phyloP scores from a whole-genome alignment of 352 stramenopile genomes.

The Discostella stelligera region DNA sequence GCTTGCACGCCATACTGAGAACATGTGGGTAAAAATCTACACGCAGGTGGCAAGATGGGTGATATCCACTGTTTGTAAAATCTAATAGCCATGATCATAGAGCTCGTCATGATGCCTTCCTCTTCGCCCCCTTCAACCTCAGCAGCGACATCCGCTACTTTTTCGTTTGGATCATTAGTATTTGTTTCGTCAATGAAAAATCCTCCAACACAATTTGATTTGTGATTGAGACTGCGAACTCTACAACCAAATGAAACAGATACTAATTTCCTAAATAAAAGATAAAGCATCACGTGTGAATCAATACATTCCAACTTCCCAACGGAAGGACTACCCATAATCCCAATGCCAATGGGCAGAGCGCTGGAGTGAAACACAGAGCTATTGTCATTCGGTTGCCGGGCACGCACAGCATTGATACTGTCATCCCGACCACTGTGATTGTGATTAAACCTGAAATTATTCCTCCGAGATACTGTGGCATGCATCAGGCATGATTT shows the following conservation, averaged over 20 bases:
- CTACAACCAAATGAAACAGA: conserved; percentile 19
- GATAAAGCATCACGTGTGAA: conserved; percentile 22
- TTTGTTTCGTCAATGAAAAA: conserved; percentile 19
- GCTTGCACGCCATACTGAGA: conserved; percentile 84
- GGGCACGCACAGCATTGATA: not conserved
- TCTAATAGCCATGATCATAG: conserved; percentile 74
- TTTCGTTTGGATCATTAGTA: conserved; percentile 23
- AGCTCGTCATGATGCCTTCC: conserved; percentile 32
- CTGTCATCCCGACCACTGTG: conserved; percentile 7
- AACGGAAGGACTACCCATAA: conserved; percentile 14
- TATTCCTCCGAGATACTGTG: not conserved
- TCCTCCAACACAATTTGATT: conserved; percentile 22
- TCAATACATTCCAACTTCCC: conserved; percentile 4
- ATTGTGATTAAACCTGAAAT: conserved; percentile 6
- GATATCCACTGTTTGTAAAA: conserved; percentile 83
- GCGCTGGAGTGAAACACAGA: conserved; percentile 2
- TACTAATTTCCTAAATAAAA: conserved; percentile 27
- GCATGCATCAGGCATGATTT: conserved; percentile 45
- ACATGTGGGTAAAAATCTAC: conserved; percentile 85
- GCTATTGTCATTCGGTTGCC: not conserved
- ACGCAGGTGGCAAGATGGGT: conserved; percentile 83
- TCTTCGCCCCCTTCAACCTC: conserved; percentile 10
- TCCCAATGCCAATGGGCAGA: conserved; percentile 8
- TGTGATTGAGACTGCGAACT: conserved; percentile 5
- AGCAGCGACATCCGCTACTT: conserved; percentile 13